A percentile compares a stretch with the other conserved stretches of the same genome.
phyloP scores from a whole-genome alignment of 2,329 filamentous ascomycete genomes.

The Pseudogymnoascus sp. region DNA sequence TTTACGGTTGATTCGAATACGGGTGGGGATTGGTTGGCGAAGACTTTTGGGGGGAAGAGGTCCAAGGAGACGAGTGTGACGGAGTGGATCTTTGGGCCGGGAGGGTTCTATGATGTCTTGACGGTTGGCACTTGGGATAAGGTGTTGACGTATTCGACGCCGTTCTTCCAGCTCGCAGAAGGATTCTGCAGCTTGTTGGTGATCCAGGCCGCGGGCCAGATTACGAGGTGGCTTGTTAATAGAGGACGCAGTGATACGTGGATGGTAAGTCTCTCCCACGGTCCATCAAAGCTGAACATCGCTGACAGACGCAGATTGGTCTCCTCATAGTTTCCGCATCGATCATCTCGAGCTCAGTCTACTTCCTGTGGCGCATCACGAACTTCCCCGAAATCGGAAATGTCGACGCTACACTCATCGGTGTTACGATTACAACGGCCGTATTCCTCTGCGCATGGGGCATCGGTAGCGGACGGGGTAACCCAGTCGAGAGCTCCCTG shows the following conservation, averaged over 20 bases:
- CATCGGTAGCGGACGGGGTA: constrained; percentile 87
- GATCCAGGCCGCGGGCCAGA: constrained; percentile 89
- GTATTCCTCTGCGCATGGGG: constrained; percentile 91
- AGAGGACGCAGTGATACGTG: constrained; percentile 80
- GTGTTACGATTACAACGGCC: constrained; percentile 83
- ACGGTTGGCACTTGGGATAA: constrained; percentile 86
- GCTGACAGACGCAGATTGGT: constrained; percentile 55
- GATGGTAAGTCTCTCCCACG: constrained; percentile 59
- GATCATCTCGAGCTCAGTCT: constrained; percentile 85
- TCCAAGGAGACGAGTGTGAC: constrained; percentile 57
- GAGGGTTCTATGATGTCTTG: constrained; percentile 70
- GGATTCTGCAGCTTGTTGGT: constrained; percentile 95
- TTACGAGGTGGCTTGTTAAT: constrained; percentile 92
- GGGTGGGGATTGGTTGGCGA: constrained; percentile 69
- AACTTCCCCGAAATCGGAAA: constrained; percentile 91
- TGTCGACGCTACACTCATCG: constrained; percentile 85
- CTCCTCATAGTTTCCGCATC: constrained; percentile 82
- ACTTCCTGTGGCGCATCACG: constrained; percentile 92
- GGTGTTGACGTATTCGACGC: constrained; percentile 79
- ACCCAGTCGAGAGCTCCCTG: constrained; percentile 88
- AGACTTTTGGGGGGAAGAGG: constrained; percentile 63
- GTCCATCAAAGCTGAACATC: not conserved
- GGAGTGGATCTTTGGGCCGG: constrained; percentile 83
- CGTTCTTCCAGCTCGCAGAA: constrained; percentile 87
- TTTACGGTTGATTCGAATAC: constrained; percentile 83